Base-by-base conservation (phyloP, 768 basidiomycete genomes). In the Holtermanniella nyarrowii region DNA sequence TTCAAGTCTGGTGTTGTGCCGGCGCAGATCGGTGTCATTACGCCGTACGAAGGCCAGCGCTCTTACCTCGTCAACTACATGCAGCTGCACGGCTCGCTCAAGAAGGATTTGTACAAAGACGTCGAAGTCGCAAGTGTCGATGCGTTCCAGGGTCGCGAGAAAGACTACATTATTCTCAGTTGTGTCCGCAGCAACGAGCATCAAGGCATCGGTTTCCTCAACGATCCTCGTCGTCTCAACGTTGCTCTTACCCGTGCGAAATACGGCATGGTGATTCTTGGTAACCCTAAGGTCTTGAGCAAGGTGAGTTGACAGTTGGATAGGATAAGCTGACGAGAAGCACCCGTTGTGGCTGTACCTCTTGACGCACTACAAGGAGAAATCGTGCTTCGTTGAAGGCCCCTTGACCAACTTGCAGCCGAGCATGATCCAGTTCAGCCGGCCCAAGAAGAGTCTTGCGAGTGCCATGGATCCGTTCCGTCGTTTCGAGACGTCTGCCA, bases 361-460 rank as follows among this genome's bases (percentile, higher is more conserved):
- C 44, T 78, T 99, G 52, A 96, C 90, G 1, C 95, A 99, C 69
- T 99, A 93, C 80, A 97, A 97, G 75, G 95, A 97, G 75, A 88
- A 85, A 71, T 80, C 76, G 48, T 84, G 82, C 62, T 82, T 99
- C 48, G 95, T 99, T 24, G 95, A 99, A 68, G 95, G 95, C 1
- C 88, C 95, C 1, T 77, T 99, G 43, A 96, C 81, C 73, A 97
- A 99, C 73, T 76, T 99, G 27, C 95, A 97, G 69, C 78, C 88
- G 4, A 93, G 89, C 74, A 93, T 99, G 91, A 99, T 99, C 54
- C 95, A 97, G 69, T 96, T 99, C 77, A 90, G 88, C 78, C 91
- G 95, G 74, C 95, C 95, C 26, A 82, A 89, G 52, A 84, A 89
- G 49, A 80, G 88, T 3, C 79, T 91, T 37, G 80, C 78, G 59